Evolutionary conservation across 1,284 basidiomycete genomes (phyloP).

Genomic region (Naganishia liquefaciens): DNA sequence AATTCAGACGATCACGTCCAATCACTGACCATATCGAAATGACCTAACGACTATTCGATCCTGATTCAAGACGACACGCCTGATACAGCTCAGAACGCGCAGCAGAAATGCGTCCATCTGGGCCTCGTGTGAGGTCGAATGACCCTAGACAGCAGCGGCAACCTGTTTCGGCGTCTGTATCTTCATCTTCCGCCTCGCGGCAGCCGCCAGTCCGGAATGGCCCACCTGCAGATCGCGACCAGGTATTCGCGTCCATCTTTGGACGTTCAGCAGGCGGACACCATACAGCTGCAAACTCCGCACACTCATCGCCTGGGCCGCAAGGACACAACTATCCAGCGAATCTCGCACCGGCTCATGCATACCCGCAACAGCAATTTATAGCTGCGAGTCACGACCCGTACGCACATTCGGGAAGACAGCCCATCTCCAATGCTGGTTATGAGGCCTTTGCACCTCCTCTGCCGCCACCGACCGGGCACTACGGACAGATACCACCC

Average conservation of each 20-base stretch:
- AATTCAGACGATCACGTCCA: neutral
- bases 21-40: neutral
- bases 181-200: conserved; percentile 12
- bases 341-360: conserved; percentile 4
- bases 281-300: conserved; percentile 36
- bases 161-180: neutral
- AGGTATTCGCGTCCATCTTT: conserved; percentile 54
- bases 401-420: conserved; percentile 9
- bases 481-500: neutral
- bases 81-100: neutral
- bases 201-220: conserved; percentile 14
- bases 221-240: conserved; percentile 36
- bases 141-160: conserved; percentile 22
- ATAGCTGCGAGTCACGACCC: conserved; percentile 5
- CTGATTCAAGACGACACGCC: neutral
- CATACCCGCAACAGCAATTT: conserved; percentile 29
- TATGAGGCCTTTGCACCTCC: conserved; percentile 35
- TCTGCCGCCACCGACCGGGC: conserved; percentile 28
- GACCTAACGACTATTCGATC: neutral
- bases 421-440: conserved; percentile 13
- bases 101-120: conserved; percentile 24
- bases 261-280: conserved; percentile 51
- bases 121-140: conserved; percentile 24
- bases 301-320: neutral
- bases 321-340: conserved; percentile 35